Evolutionary conservation across 768 basidiomycete species (phyloP).

Genomic region (Pulveroboletus frians): DNA sequence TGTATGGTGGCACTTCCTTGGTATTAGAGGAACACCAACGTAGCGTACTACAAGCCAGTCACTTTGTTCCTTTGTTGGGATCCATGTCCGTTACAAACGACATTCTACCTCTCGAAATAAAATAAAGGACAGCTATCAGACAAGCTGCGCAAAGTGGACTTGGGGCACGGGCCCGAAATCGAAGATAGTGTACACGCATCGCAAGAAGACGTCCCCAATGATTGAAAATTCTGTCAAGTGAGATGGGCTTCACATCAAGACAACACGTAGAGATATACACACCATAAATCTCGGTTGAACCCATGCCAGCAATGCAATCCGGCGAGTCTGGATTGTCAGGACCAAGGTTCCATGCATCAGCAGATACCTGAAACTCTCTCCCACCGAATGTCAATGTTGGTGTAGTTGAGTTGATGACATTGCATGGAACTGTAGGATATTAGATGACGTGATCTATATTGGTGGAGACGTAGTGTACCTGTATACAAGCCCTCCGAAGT

Average conservation of each 20-base stretch:
- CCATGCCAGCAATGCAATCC: conserved; percentile 31
- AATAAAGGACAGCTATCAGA: background rate
- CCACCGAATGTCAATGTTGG: conserved; percentile 33
- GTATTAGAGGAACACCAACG: no score
- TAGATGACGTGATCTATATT: background rate
- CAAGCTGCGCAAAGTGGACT: conserved; percentile 36
- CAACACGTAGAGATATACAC: background rate
- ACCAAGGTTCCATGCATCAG: conserved; percentile 38
- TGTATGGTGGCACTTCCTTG: no score
- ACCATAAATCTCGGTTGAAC: background rate
- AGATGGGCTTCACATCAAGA: background rate
- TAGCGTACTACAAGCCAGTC: no score
- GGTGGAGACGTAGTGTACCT: conserved; percentile 8
- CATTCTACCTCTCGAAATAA: background rate
- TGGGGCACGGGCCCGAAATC: conserved; percentile 21
- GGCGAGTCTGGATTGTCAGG: conserved; percentile 8
- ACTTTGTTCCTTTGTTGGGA: no score
- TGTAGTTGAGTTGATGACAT: conserved; percentile 13
- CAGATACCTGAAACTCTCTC: conserved; percentile 29
- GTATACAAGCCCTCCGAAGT: conserved; percentile 24
- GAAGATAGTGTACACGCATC: conserved; percentile 22
- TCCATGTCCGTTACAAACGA: background rate
- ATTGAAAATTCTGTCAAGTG: conserved; percentile 15
- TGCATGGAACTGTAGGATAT: conserved; percentile 14
- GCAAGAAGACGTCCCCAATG: conserved; percentile 27